phyloP scores from a whole-genome alignment of 352 stramenopile species.

The Aphanomyces stellatus region DNA sequence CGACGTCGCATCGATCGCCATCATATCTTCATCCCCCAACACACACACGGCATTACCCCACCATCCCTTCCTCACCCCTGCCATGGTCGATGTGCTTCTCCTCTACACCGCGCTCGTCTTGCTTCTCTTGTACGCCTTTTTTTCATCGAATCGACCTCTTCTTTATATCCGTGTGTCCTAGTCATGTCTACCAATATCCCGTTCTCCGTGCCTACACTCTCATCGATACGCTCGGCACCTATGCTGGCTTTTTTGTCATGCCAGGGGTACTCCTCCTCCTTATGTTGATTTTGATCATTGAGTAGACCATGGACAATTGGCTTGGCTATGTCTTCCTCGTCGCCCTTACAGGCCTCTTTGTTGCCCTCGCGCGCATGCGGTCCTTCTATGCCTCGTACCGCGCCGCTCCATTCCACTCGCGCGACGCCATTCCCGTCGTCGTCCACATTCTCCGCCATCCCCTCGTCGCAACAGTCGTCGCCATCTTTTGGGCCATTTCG shows the following conservation, averaged over 20 bases:
- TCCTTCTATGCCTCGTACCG: conserved; percentile 1
- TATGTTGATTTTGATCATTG: background rate
- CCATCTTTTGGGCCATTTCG: conserved; percentile 24
- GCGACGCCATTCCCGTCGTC: conserved; percentile 28
- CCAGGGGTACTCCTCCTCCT: background rate
- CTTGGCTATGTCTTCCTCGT: conserved; percentile 59
- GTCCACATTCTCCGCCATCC: conserved; percentile 59
- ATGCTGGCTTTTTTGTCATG: conserved; percentile 2
- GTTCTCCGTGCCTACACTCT: background rate
- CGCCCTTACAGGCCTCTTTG: conserved; percentile 49
- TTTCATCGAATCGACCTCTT: background rate
- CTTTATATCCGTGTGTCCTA: background rate
- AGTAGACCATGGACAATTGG: conserved; percentile 25
- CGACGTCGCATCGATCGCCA: too few relatives aligned
- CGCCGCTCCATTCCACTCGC: background rate
- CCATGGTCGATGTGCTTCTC: background rate
- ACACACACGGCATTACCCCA: background rate
- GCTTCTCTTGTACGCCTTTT: background rate
- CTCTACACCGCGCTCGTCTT: background rate
- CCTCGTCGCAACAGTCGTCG: conserved; percentile 23
- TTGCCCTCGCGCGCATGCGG: conserved; percentile 51
- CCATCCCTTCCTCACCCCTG: background rate
- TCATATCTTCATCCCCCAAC: too few relatives aligned
- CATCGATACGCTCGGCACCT: background rate
- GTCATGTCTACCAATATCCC: conserved; percentile 21